These are phyloP conservation scores for Trichocomaceae sp. DNA, from an alignment of 2,329 filamentous ascomycete species.

Conservation along the genomic window DNA sequence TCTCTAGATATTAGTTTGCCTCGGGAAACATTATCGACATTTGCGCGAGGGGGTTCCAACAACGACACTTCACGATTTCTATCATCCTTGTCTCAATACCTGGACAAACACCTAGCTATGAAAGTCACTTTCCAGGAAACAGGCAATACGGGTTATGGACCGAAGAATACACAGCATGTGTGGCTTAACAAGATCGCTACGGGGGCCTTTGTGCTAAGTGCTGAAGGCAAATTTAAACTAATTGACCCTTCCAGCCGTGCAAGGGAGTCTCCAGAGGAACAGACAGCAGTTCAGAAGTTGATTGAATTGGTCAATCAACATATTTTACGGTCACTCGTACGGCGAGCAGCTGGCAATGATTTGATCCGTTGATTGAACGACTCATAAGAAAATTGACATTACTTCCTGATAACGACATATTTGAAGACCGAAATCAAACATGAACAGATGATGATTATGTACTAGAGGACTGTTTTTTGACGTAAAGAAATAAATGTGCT, in stretches of 20 bases:
- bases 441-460: no score
- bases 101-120: slow-evolving; percentile 36
- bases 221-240: slow-evolving; percentile 35
- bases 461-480: neutral
- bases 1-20: slow-evolving; percentile 31
- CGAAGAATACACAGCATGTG: slow-evolving; percentile 21
- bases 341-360: slow-evolving; percentile 21
- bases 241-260: slow-evolving; percentile 19
- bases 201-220: slow-evolving; percentile 33
- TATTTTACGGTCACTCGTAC: slow-evolving; percentile 27
- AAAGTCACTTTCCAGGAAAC: slow-evolving; percentile 27
- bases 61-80: slow-evolving; percentile 18
- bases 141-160: neutral
- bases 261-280: neutral
- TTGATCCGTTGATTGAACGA: slow-evolving; percentile 5
- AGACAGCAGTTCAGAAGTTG: slow-evolving; percentile 3
- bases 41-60: slow-evolving; percentile 18
- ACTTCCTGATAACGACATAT: neutral
- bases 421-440: no score
- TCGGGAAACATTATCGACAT: slow-evolving; percentile 20
- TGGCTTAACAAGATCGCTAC: slow-evolving; percentile 34
- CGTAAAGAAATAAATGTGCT: neutral
- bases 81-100: slow-evolving; percentile 28
- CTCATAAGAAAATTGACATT: neutral
- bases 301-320: slow-evolving; percentile 27